These are phyloP conservation scores for Drosera capensis DNA, from an alignment of 148 eudicot species.

Conservation along the genomic window DNA sequence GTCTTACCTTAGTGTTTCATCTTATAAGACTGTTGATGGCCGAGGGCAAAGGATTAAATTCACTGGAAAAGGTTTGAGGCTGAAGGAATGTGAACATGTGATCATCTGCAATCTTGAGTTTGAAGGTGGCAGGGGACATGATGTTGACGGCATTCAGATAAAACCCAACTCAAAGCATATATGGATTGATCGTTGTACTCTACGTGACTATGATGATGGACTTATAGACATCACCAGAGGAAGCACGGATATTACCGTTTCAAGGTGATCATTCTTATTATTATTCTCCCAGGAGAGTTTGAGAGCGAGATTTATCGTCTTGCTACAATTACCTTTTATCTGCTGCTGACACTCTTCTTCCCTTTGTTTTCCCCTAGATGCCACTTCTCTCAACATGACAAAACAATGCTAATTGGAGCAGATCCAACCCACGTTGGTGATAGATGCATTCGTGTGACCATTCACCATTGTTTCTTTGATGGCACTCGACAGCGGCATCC, in stretches of 20 bases:
- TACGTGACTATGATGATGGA: slow-evolving; percentile 73
- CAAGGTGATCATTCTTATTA: slow-evolving; percentile 35
- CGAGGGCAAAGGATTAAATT: slow-evolving; percentile 73
- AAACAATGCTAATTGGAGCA: slow-evolving; percentile 84
- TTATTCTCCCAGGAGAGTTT: too few relatives aligned
- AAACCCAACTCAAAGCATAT: slow-evolving; percentile 86
- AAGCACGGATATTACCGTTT: slow-evolving; percentile 83
- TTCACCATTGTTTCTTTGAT: slow-evolving; percentile 87
- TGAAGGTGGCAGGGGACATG: slow-evolving; percentile 84
- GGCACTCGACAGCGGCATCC: slow-evolving; percentile 91
- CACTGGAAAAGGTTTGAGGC: slow-evolving; percentile 66
- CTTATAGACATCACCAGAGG: slow-evolving; percentile 74
- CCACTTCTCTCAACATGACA: slow-evolving; percentile 62
- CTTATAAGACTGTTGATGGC: slow-evolving; percentile 83
- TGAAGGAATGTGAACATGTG: slow-evolving; percentile 88
- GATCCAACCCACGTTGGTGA: slow-evolving; percentile 60
- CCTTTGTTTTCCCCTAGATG: slow-evolving; percentile 35
- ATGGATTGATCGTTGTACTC: slow-evolving; percentile 91
- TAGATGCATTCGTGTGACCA: slow-evolving; percentile 72
- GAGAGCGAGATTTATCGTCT: too few relatives aligned
- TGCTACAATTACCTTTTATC: too few relatives aligned
- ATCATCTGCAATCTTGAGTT: slow-evolving; percentile 75
- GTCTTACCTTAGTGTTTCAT: slow-evolving; percentile 59
- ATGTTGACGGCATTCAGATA: slow-evolving; percentile 87
- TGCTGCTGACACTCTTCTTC: not conserved